Conservation (phyloP, 495 filamentous ascomycete species). For the Cenococcum geophilum region DNA sequence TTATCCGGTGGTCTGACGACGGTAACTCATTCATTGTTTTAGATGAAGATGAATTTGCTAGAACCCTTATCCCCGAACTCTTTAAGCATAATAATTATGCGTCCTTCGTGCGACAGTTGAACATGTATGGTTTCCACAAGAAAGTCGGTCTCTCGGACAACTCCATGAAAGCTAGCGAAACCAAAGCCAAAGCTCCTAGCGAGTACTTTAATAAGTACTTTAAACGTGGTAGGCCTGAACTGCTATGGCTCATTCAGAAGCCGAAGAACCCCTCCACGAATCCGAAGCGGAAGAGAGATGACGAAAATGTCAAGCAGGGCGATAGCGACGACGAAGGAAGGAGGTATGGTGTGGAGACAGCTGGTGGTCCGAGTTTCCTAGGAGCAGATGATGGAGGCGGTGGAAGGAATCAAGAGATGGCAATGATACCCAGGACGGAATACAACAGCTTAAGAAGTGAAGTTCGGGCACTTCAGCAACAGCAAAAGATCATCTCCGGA, state of each 20-base stretch:
- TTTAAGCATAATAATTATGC: conserved; percentile 99
- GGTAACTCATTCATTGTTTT: conserved; percentile 95
- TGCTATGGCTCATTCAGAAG: conserved; percentile 97
- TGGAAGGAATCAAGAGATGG: conserved; percentile 40
- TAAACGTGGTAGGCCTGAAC: conserved; percentile 82
- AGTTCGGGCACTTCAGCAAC: conserved; percentile 70
- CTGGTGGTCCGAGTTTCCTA: conserved; percentile 20
- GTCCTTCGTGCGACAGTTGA: conserved; percentile 95
- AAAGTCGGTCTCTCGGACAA: conserved; percentile 95
- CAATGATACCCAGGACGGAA: conserved; percentile 65
- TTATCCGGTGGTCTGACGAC: conserved; percentile 96
- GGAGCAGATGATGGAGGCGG: conserved; percentile 40
- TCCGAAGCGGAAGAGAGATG: conserved; percentile 55
- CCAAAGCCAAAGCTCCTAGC: conserved; percentile 94
- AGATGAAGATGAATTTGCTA: conserved; percentile 99
- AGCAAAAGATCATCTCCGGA: conserved; percentile 74
- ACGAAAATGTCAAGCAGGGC: conserved; percentile 59
- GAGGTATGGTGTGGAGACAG: conserved; percentile 23
- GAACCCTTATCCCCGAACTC: conserved; percentile 87
- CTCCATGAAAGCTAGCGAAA: conserved; percentile 93
- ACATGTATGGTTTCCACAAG: conserved; percentile 99
- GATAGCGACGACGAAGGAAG: conserved; percentile 38
- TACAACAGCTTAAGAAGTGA: conserved; percentile 70
- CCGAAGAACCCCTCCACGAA: conserved; percentile 61
- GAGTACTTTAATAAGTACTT: conserved; percentile 98